A percentile compares a stretch with the other conserved stretches of the same genome.
Conservation (phyloP, 78 protist genomes). For the Dictyostelium firmibasis region DNA sequence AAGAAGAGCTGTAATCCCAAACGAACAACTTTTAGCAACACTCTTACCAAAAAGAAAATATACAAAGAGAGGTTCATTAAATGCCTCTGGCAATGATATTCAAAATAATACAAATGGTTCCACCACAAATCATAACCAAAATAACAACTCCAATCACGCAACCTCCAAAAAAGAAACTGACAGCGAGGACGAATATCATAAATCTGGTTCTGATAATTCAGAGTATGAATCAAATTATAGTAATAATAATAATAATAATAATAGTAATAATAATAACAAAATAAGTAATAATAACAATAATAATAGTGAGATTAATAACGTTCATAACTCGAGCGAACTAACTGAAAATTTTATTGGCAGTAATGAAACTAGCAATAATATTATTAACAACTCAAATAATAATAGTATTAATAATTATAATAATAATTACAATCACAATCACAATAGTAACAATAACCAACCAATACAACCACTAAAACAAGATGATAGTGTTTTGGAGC, state of each 20-base stretch:
- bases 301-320: neutral
- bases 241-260: neutral
- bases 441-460: neutral
- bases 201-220: neutral
- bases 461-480: neutral
- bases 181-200: neutral
- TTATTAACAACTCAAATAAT: neutral
- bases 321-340: neutral
- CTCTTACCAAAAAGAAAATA: constrained; percentile 1
- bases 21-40: neutral
- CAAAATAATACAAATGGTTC: neutral
- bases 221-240: neutral
- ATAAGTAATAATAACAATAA: too few relatives aligned
- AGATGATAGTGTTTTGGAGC: neutral
- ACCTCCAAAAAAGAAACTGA: neutral
- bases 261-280: too few relatives aligned
- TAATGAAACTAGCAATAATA: neutral
- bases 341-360: neutral
- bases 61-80: neutral
- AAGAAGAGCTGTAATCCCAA: neutral
- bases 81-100: neutral
- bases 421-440: neutral
- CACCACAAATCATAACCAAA: too few relatives aligned
- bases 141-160: neutral
- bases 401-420: neutral